Base-by-base conservation (phyloP, 1,139 yeast genomes). In the Eremothecium cymbalariae region DNA sequence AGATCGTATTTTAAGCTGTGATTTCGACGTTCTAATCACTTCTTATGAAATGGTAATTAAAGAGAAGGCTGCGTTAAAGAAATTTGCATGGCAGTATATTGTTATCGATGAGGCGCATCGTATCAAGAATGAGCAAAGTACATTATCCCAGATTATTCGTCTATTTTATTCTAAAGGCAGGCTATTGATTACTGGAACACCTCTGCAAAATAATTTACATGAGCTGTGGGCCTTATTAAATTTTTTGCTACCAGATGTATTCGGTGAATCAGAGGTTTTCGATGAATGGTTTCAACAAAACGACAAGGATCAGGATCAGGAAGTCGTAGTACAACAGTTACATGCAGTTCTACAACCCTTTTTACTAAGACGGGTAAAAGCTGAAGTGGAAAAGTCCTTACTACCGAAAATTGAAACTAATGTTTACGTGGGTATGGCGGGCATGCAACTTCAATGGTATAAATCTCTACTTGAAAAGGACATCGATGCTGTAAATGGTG, bases 41-140 rank as follows among this genome's bases (percentile, higher is more conserved):
- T 84, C 96, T 2, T 90, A 82, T 53, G 98, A 90, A 57, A 83
- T 90, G 74, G 93, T 88, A 16, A 77, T 90, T 28, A 70, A 90
- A 39, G 98, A 90, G 57, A 88, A 88, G 57, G 58, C 85, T 8
- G 71, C 75, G 31, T 68, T 90, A 46, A 81, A 79, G 52, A 85
- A 85, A 54, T 67, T 90, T 45, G 77, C 80, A 36, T 90, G 98
- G 98, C 88, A 88, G 60, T 90, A 88, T 55, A 77, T 90, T 38
- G 74, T 90, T 17, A 88, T 90, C 27, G 98, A 90, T 62, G 98
- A 90, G 59, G 98, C 97, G 2, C 98, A 90, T 56, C 72, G 97
- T 54, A 88, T 90, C 55, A 90, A 90, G 56, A 90, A 90, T 57
- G 97, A 90, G 57, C 94, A 83, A 52, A 77, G 93, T 34, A 75